Conservation (phyloP, 202 grass and related monocot species). For the Hordeum pubiflorum region DNA sequence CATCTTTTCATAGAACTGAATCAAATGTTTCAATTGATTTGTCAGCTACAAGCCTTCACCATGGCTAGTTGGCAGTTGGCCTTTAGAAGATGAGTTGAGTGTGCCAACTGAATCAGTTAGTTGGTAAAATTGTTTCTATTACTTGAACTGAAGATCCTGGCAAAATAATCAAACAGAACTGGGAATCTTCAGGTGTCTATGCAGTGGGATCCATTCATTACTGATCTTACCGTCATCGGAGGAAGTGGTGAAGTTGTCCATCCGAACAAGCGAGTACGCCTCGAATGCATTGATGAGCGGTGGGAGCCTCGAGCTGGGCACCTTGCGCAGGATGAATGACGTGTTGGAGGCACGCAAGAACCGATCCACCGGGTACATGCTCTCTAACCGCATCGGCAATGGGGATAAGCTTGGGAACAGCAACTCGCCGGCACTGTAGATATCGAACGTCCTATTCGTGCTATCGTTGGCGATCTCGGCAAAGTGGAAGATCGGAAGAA, state of each 20-base stretch:
- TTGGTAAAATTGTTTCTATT: too few relatives aligned
- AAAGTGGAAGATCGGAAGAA: not conserved
- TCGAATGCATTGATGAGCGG: not conserved
- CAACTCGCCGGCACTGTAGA: rapidly evolving
- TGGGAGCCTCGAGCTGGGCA: not conserved
- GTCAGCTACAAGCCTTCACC: too few relatives aligned
- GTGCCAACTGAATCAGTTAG: too few relatives aligned
- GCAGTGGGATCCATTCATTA: too few relatives aligned
- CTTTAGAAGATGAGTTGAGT: too few relatives aligned
- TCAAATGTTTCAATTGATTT: too few relatives aligned
- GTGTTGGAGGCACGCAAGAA: not conserved
- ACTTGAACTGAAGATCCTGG: too few relatives aligned
- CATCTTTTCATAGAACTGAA: too few relatives aligned
- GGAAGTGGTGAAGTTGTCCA: not conserved
- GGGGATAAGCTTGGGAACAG: not conserved
- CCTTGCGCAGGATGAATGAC: not conserved
- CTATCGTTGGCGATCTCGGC: too few relatives aligned
- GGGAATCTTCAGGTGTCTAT: too few relatives aligned
- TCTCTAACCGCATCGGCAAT: not conserved
- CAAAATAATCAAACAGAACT: too few relatives aligned
- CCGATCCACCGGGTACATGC: not conserved
- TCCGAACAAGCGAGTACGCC: not conserved
- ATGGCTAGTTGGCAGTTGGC: too few relatives aligned
- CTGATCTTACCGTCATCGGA: not conserved
- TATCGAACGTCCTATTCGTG: not conserved